Base-by-base conservation (phyloP, 2,329 filamentous ascomycete species). In the Thielaviopsis ethacetica region DNA sequence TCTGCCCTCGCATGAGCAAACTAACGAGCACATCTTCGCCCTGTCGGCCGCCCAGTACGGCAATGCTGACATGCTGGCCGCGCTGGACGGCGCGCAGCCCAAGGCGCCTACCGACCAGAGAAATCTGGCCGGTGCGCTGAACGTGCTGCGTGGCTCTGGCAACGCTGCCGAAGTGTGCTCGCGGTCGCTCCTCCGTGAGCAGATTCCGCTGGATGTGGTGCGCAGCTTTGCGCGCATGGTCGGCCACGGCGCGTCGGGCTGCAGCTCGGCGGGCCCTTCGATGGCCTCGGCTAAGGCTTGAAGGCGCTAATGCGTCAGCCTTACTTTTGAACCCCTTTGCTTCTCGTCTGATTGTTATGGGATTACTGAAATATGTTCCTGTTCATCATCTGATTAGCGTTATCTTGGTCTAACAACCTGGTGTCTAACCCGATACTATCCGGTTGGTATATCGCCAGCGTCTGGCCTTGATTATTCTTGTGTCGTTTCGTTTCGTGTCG, bases 181-280 rank as follows among this genome's bases (percentile, higher is more conserved):
- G 38, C 82, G 91, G 60, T 95, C 89, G 63, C 78, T 97, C 62
- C 82, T 97, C 60, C 95, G 89, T 88, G 90, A 96, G 67, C 88
- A 91, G 71, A 91, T 97, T 65, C 91, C 93, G 15, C 80, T 83
- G 65, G 90, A 97, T 64, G 90, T 97, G 54, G 89, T 98, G 58
- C 83, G 84, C 65, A 89, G 91, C 69, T 97, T 97, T 75, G 88
- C 87, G 66, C 87, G 88, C 71, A 90, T 95, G 80, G 86, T 95
- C 65, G 82, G 86, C 63, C 86, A 93, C 67, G 85, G 80, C 72
- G 84, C 78, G 15, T 34, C 17, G 44, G 53, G 58, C 26, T 59
- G 53, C 27, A 55, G 55, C 41, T 15, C 38, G 38, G 47, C 58
- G 26, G 13, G 21, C 21, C 27, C 27, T 17, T 34, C 44, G 51